Evolutionary conservation across 1,284 basidiomycete species (phyloP).

Genomic region (Sanghuangporus weigelae): DNA sequence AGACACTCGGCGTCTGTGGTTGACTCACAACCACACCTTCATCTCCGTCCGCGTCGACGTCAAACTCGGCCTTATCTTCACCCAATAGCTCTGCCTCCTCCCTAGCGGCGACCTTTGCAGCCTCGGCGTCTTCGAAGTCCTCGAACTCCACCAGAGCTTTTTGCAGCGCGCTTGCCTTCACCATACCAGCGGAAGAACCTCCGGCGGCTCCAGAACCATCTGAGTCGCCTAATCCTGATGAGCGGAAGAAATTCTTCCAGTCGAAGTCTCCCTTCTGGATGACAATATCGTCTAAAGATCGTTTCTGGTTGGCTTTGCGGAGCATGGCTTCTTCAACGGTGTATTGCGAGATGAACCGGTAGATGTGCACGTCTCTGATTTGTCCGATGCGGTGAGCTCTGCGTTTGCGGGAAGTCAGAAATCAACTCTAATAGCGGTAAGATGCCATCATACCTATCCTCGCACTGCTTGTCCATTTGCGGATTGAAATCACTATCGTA

Average conservation of each 20-base stretch:
- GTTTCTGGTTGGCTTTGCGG: conserved; percentile 94
- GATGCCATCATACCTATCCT: conserved; percentile 67
- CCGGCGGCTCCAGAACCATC: neutral
- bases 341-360: conserved; percentile 88
- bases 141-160: conserved; percentile 80
- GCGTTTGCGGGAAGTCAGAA: conserved; percentile 3
- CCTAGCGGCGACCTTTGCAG: conserved; percentile 72
- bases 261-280: conserved; percentile 95
- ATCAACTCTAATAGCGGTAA: neutral
- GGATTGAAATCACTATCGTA: conserved; percentile 99
- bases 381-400: conserved; percentile 94
- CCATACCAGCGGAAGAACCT: neutral
- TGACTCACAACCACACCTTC: conserved; percentile 23
- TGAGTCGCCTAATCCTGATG: conserved; percentile 28
- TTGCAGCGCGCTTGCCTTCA: conserved; percentile 41
- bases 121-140: conserved; percentile 81
- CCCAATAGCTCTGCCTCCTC: conserved; percentile 70
- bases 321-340: conserved; percentile 98
- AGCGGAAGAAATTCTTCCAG: conserved; percentile 79
- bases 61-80: conserved; percentile 75
- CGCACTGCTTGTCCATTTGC: conserved; percentile 95
- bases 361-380: conserved; percentile 95
- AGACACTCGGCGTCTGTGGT: neutral
- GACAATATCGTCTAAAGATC: conserved; percentile 85
- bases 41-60: conserved; percentile 22